phyloP scores from a whole-genome alignment of 2,329 filamentous ascomycete species.

The Coniochaeta pulveracea region DNA sequence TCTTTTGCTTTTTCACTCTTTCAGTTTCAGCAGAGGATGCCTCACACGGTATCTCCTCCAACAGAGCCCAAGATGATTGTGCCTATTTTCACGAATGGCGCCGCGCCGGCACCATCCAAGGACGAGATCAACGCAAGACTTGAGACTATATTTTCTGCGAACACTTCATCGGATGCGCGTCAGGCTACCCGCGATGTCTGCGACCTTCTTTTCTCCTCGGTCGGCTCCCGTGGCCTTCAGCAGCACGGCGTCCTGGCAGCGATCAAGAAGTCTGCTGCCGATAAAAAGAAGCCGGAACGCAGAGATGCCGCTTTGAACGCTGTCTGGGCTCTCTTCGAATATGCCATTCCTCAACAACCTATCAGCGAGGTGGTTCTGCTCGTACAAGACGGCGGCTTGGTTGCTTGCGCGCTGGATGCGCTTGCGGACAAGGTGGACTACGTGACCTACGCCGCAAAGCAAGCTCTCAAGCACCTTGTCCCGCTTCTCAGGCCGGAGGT shows the following conservation, averaged over 20 bases:
- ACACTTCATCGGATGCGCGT: conserved; percentile 58
- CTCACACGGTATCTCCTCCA: conserved; percentile 3
- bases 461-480: conserved; percentile 85
- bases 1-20: too few species aligned
- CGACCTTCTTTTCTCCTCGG: conserved; percentile 37
- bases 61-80: conserved; percentile 11
- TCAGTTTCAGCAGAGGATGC: too few species aligned
- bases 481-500: conserved; percentile 69
- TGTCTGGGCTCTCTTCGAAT: conserved; percentile 85
- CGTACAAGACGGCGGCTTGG: conserved; percentile 64
- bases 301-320: conserved; percentile 93
- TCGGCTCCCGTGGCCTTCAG: conserved; percentile 40
- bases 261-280: conserved; percentile 62
- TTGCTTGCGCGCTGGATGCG: conserved; percentile 67
- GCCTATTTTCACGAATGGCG: conserved; percentile 14
- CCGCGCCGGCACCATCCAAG: conserved; percentile 45
- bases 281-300: conserved; percentile 84
- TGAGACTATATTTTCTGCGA: conserved; percentile 56
- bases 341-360: conserved; percentile 66
- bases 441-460: conserved; percentile 85
- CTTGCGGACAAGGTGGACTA: conserved; percentile 83
- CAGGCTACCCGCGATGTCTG: conserved; percentile 52
- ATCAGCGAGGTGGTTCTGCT: conserved; percentile 74
- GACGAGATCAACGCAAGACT: conserved; percentile 56
- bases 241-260: conserved; percentile 43